Evolutionary conservation across 441 rosid genomes (phyloP).

Genomic region (Hura crepitans): DNA sequence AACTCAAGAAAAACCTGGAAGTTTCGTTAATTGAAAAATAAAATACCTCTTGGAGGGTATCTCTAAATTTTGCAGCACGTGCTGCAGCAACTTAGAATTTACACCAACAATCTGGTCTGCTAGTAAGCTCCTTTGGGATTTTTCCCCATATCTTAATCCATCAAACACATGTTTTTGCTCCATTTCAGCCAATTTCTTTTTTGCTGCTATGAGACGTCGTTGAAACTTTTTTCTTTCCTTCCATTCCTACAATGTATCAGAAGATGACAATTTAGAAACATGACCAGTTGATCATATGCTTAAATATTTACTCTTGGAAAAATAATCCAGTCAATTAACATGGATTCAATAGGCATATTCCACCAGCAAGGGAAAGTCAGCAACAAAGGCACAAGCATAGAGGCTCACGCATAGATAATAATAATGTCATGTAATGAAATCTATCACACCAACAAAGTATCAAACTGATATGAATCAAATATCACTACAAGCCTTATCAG

Average conservation of each 20-base stretch:
- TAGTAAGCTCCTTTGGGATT: constrained; percentile 58
- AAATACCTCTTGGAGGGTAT: constrained; percentile 53
- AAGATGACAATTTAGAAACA: constrained; percentile 10
- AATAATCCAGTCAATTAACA: neutral
- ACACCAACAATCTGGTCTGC: constrained; percentile 63
- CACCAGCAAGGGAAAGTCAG: neutral
- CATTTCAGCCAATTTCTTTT: constrained; percentile 74
- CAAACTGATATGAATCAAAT: constrained; percentile 7
- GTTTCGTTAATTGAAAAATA: neutral
- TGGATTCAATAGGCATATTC: neutral
- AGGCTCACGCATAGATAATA: neutral
- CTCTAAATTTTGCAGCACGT: constrained; percentile 56
- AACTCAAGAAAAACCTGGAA: constrained; percentile 8
- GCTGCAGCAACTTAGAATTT: constrained; percentile 70
- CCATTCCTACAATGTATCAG: constrained; percentile 63
- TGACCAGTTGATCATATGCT: constrained; percentile 3
- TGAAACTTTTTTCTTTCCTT: constrained; percentile 75
- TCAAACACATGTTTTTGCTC: constrained; percentile 83
- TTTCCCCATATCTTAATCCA: constrained; percentile 74
- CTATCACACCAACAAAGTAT: neutral
- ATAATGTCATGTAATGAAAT: neutral
- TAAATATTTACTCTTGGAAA: neutral
- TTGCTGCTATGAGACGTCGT: constrained; percentile 73
- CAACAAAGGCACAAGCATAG: neutral
- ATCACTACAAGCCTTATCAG: neutral